phyloP scores from a whole-genome alignment of 208 protist genomes.

The Herpetomonas tarakana region DNA sequence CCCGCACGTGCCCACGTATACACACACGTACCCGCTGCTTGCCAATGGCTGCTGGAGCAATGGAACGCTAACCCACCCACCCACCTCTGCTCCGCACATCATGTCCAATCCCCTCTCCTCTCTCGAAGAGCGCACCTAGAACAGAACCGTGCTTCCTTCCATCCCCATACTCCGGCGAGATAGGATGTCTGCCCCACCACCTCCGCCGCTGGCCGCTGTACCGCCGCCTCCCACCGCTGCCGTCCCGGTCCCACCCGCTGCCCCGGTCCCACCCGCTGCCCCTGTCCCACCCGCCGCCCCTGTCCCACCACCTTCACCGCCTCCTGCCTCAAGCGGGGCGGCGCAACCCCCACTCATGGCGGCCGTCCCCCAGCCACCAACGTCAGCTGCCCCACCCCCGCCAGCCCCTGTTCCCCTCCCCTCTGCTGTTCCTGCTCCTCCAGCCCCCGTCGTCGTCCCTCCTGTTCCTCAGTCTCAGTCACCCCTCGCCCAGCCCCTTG shows the following conservation, averaged over 20 bases:
- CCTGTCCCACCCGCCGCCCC: slow-evolving; percentile 11
- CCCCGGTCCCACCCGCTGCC: slow-evolving; percentile 13
- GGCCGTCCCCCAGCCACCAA: slow-evolving; percentile 12
- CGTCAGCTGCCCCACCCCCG: slow-evolving; percentile 12
- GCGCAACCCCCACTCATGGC: slow-evolving; percentile 10
- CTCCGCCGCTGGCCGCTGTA: slow-evolving; percentile 15
- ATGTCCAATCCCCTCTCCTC: too few relatives aligned
- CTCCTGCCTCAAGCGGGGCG: slow-evolving; percentile 10
- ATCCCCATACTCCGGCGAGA: too few relatives aligned
- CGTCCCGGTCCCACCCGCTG: slow-evolving; percentile 6
- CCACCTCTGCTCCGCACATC: too few relatives aligned
- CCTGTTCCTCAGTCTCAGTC: slow-evolving; percentile 7
- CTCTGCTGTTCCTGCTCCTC: slow-evolving; percentile 3
- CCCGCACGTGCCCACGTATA: too few relatives aligned
- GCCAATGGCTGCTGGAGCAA: too few relatives aligned
- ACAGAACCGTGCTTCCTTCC: slow-evolving; percentile 2
- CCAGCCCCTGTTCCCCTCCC: too few relatives aligned
- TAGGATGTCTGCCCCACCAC: slow-evolving; percentile 12
- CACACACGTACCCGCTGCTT: too few relatives aligned
- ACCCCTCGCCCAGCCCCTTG: slow-evolving; percentile 13
- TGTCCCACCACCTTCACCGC: slow-evolving; percentile 11
- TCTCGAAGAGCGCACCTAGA: neutral
- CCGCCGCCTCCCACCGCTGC: slow-evolving; percentile 13
- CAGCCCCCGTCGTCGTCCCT: slow-evolving; percentile 11
- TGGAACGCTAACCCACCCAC: too few relatives aligned